Evolutionary conservation across 1,139 yeast species (phyloP), one percentile per base, ranked within the genome.

Genomic region (Komagataea norvegica): DNA sequence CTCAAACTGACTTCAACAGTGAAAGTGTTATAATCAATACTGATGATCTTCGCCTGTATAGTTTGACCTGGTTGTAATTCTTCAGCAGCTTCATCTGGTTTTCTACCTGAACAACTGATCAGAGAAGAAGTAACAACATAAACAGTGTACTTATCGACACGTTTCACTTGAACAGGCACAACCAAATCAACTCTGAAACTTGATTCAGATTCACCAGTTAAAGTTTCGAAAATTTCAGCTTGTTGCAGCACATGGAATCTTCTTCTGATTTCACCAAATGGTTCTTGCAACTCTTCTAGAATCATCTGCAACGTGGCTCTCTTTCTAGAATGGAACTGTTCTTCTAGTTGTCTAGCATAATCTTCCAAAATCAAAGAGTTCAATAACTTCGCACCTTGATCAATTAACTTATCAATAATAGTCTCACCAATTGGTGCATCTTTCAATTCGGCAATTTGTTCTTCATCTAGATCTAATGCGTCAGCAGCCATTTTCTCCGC

Each of bases 401-500:
- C 74, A 48, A 91, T 70, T 54, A 84, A 81, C 45, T 81, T 81
- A 37, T 53, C 57, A 38, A 53, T 51, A 44, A 91, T 82, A 10
- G 89, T 88, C 32, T 95, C 96, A 41, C 95, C 94, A 51, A 70
- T 66, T 18, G 72, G 69, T 18, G 69, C 67, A 39, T 70, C 70
- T 51, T 85, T 94, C 44, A 82, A 68, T 42, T 82, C 93, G 3
- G 81, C 86, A 56, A 86, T 72, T 52, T 89, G 96, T 61, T 89
- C 97, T 55, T 93, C 98, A 55, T 89, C 96, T 48, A 88, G 72
- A 55, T 93, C 99, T 47, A 91, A 70, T 1, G 98, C 97, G 67
- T 91, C 98, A 3, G 96, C 93, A 8, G 97, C 97, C 88, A 91
- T 89, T 58, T 91, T 91, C 40, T 93, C 77, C 2, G 97, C 97